phyloP scores from a whole-genome alignment of 495 filamentous ascomycete genomes.

The Penicillium cinerascens region DNA sequence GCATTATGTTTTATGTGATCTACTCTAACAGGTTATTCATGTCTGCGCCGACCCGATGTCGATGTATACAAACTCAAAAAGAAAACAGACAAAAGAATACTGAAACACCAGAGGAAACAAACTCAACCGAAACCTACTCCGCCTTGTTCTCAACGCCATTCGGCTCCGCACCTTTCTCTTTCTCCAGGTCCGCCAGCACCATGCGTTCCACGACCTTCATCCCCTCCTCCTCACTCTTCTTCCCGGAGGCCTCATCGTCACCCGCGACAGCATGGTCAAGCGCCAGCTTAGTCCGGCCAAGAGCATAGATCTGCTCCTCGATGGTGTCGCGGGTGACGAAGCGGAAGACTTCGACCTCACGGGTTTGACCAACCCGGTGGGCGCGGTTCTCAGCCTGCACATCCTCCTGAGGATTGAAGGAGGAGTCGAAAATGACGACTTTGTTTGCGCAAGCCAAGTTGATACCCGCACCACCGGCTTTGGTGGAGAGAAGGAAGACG shows the following conservation, averaged over 20 bases:
- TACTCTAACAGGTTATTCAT: slow-evolving; percentile 6
- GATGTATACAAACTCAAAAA: not conserved
- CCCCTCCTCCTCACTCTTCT: slow-evolving; percentile 54
- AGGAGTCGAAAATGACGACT: slow-evolving; percentile 93
- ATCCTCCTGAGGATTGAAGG: slow-evolving; percentile 96
- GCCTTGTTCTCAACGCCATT: slow-evolving; percentile 12
- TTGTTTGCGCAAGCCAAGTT: slow-evolving; percentile 94
- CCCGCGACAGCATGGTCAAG: slow-evolving; percentile 81
- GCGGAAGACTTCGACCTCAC: slow-evolving; percentile 81
- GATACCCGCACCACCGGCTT: slow-evolving; percentile 90
- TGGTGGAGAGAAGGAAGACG: slow-evolving; percentile 89
- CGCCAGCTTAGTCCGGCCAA: slow-evolving; percentile 89
- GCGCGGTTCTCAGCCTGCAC: slow-evolving; percentile 95
- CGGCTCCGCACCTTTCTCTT: slow-evolving; percentile 49
- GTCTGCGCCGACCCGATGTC: not conserved
- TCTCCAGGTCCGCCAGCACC: slow-evolving; percentile 41
- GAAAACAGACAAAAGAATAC: not conserved
- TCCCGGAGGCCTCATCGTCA: slow-evolving; percentile 46
- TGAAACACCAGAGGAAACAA: not conserved
- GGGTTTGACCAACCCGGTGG: slow-evolving; percentile 86
- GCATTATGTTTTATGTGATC: slow-evolving; percentile 3
- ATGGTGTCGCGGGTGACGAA: slow-evolving; percentile 81
- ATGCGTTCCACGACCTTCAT: slow-evolving; percentile 64
- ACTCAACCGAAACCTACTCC: not conserved
- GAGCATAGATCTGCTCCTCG: slow-evolving; percentile 85